Base-by-base conservation (phyloP, 2,329 filamentous ascomycete species). In the Paecilomyces formosus region DNA sequence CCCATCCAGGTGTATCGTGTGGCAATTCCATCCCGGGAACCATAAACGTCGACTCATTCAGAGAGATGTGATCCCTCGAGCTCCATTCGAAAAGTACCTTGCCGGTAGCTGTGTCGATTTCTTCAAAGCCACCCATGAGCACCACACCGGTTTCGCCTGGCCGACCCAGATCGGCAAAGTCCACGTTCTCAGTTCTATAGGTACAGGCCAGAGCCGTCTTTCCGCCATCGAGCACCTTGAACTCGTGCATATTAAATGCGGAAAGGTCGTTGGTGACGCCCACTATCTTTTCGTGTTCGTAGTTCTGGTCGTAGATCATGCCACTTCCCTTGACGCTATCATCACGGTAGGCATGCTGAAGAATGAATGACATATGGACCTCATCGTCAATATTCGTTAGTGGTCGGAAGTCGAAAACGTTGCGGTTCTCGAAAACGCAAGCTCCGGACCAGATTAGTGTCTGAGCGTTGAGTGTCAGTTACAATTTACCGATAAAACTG, bases 291-390 rank as follows among this genome's bases (percentile, higher is more conserved):
- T 78, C 74, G 18, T 76, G 66, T 33, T 76, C 67, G 60, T 81
- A 81, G 56, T 75, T 70, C 45, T 76, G 70, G 63, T 81, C 74
- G 70, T 82, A 70, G 58, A 81, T 77, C 35, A 80, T 71, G 39
- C 77, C 79, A 62, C 76, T 73, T 3, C 80, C 80, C n/a, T 45
- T 45, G 39, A 45, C 39, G 8, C 39, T 45, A 9, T 3, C 18
- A 15, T 45, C 49, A 18, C 60, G 60, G 15, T 59, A 60, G 6
- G 63, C 58, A 61, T 66, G 69, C 11, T 68, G 64, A 18, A 45
- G 15, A n/a, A 45, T 45, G 39, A 45, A 45, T 3, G 39, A 45
- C 39, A 45, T 45, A n/a, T 45, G 39, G 39, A 45, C 39, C 6
- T 21, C n/a, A 21, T 45, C 39, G n/a, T 45, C 39, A 8, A 45